Evolutionary conservation across 371 early-diverging fungal species (phyloP), one percentile per base, ranked within the genome.

Genomic region (Apophysomyces trapeziformis): DNA sequence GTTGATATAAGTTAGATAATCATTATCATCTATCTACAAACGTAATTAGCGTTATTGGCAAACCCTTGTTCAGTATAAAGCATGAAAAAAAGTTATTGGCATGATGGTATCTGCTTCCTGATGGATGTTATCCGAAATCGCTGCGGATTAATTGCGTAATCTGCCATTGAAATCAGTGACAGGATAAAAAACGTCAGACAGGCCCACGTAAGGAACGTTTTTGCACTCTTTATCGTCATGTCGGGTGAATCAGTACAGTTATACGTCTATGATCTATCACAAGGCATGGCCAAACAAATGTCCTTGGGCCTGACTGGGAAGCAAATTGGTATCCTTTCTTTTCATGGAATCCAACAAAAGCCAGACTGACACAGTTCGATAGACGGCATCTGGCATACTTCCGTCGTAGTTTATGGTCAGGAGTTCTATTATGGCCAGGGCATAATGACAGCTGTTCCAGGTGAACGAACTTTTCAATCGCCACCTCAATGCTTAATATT

Each of bases 381-480:
- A 79, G 92, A 92, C 60, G 94, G 89, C 60, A 90, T 93, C 61
- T 93, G 91, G 88, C 99, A 98, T 75, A 98, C 97, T 1, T 88
- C 95, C 0, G 91, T 98, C 5, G 95, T 96, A 35, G 88, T 94
- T 37, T 95, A 84, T 74, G 95, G 92, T 4, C 81, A 75, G 45
- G 99, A 99, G 68, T 92, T 89, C 72, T 96, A 79, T 75, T 98
- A 89, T 71, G 94, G 94, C 14, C 89, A 89, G 69, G 95, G 95
- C 7, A 89, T 92, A 57, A 75, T 82, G 70, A 65, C 63, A 4
- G 68, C 85, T 1, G 39, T 58, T n/a, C 92, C 92, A 13, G 87
- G 83, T 66, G 70, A 35, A 11, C 35, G 21, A 13, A 1, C 37
- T 21, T 38, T 64, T 57, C 21, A 18, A 38, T 38, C 36, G 18